These are phyloP conservation scores for Penicillium paxilli DNA, from an alignment of 495 filamentous ascomycete genomes.

Conservation along the genomic window DNA sequence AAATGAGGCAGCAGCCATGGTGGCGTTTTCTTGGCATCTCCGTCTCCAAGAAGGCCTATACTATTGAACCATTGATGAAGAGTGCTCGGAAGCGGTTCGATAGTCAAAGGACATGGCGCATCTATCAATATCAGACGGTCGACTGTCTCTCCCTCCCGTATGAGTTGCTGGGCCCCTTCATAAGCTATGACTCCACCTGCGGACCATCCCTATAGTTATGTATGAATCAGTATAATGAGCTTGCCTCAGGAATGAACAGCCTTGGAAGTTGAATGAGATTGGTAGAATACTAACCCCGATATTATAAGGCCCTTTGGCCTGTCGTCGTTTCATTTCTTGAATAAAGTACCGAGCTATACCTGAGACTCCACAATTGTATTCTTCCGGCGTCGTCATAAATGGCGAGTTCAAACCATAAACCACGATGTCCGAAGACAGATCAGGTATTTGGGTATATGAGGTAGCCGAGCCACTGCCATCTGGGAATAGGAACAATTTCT, in stretches of 20 bases:
- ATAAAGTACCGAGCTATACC: constrained; percentile 55
- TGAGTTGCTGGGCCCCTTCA: constrained; percentile 31
- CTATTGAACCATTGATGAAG: background rate
- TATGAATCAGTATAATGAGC: no score
- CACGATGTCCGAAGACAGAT: constrained; percentile 39
- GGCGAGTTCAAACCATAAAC: constrained; percentile 67
- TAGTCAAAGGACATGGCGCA: constrained; percentile 15
- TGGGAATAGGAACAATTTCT: constrained; percentile 71
- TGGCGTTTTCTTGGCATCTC: background rate
- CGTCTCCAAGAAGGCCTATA: background rate
- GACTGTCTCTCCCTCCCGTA: constrained; percentile 26
- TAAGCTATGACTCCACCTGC: constrained; percentile 49
- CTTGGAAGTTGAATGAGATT: no score
- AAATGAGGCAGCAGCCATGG: background rate
- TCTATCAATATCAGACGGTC: constrained; percentile 38
- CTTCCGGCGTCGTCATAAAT: constrained; percentile 57
- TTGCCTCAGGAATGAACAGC: no score
- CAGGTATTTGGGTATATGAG: constrained; percentile 58
- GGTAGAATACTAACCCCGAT: constrained; percentile 34
- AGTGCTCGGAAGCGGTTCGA: background rate
- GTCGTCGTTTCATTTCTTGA: constrained; percentile 60
- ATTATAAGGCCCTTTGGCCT: constrained; percentile 66
- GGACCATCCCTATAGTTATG: constrained; percentile 46
- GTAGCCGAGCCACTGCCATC: constrained; percentile 73
- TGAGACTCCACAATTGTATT: constrained; percentile 27